These are phyloP conservation scores for Cardiospermum halicacabum DNA, from an alignment of 345 rosid species.

Conservation along the genomic window DNA sequence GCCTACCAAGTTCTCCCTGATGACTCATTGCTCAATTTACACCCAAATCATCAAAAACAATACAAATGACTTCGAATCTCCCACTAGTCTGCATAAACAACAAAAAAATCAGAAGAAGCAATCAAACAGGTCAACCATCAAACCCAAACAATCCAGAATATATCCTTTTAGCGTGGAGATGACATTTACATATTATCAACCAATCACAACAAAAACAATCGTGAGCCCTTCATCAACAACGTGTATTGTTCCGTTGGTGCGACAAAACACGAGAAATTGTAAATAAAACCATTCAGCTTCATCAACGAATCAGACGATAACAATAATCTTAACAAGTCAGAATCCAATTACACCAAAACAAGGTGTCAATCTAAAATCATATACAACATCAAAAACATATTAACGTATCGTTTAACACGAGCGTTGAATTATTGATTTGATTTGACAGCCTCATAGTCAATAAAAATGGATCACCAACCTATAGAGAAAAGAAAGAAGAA, in stretches of 20 bases:
- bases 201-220: background rate
- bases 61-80: slow-evolving; percentile 21
- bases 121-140: background rate
- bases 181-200: background rate
- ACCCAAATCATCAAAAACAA: slow-evolving; percentile 45
- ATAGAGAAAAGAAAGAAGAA: background rate
- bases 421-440: too few relatives aligned
- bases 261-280: background rate
- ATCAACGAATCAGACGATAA: background rate
- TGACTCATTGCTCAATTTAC: slow-evolving; percentile 53
- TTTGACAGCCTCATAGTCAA: too few relatives aligned
- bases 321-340: background rate
- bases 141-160: background rate
- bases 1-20: slow-evolving; percentile 37
- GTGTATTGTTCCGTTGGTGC: background rate
- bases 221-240: background rate
- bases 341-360: background rate
- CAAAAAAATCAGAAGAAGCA: background rate
- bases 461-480: background rate
- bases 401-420: background rate
- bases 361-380: background rate
- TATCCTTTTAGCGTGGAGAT: too few relatives aligned
- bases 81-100: slow-evolving; percentile 5
- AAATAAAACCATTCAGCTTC: background rate
- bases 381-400: background rate